Evolutionary conservation across 495 filamentous ascomycete species (phyloP), one percentile per base, ranked within the genome.

Genomic region (Aspergillus heteromorphus): DNA sequence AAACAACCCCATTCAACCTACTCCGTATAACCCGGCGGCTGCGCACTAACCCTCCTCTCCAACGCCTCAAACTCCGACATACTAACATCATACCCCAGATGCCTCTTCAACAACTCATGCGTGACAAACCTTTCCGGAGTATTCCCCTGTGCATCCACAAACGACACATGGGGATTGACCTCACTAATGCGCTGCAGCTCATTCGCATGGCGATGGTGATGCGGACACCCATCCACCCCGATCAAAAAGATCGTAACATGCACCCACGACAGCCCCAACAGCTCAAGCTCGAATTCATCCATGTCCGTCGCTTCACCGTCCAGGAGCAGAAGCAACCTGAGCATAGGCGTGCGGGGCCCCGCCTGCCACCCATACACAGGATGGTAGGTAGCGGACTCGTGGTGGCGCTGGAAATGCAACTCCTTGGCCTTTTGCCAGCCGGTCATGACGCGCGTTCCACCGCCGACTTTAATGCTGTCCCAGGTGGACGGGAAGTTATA

Each of bases 361-460:
- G 75, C 75, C 64, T 74, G 73, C 75, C 75, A 79, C 36, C 75
- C 75, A 53, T 73, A 79, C 5, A 73, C 56, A 6, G 74, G 71
- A 48, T 79, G 75, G 52, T 76, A 65, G 7, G 57, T 68, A 16
- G 75, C 75, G 20, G 73, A 73, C 49, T 66, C 67, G 23, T 71
- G 71, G 54, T 79, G 70, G 48, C 76, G 74, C 51, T 73, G 67
- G 55, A 78, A 76, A 58, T 78, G 73, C 6, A 73, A 62, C 6
- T 79, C 71, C 52, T 77, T 79, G 53, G 75, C 59, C 40, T 69
- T 71, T 53, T 77, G 74, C 75, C 75, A 79, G 17, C 75, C 75
- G 0, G 69, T 67, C 75, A 78, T 78, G 34, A 78, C 66, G 36
- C 70, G 60, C 0, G 71, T 74, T 40, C 60, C 65, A 14, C 75